Evolutionary conservation across 139 green algal genomes (phyloP).

Genomic region (Chlamydomonas incerta): DNA sequence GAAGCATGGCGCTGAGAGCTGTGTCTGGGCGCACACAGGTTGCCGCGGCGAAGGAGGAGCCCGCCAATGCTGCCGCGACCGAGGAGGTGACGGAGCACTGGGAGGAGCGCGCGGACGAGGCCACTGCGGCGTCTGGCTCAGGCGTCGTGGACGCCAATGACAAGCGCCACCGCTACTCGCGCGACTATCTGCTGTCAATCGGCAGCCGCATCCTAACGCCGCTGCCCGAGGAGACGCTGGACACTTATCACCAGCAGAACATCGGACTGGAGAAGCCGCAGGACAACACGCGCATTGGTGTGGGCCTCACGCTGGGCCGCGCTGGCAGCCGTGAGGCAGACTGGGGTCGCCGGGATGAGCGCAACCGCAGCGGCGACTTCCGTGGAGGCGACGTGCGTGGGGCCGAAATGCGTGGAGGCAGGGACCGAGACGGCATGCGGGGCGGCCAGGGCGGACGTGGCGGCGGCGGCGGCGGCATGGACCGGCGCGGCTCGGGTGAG

Average conservation of each 20-base stretch:
- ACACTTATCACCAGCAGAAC: constrained; percentile 24
- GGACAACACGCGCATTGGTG: constrained; percentile 25
- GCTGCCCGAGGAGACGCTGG: neutral
- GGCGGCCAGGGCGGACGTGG: neutral
- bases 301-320: neutral
- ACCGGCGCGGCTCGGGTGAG: constrained; percentile 27
- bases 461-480: constrained; percentile 14
- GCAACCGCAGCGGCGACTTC: neutral
- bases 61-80: neutral
- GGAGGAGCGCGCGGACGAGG: constrained; percentile 38
- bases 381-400: constrained; percentile 4
- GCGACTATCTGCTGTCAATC: constrained; percentile 24
- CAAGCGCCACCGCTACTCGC: neutral
- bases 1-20: too few relatives aligned
- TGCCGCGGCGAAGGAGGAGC: neutral
- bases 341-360: constrained; percentile 7
- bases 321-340: constrained; percentile 16
- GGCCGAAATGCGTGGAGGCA: neutral
- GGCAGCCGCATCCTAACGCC: neutral
- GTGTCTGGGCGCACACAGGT: too few relatives aligned
- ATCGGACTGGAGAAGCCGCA: constrained; percentile 19
- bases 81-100: constrained; percentile 43
- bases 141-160: neutral
- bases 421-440: constrained; percentile 3
- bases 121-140: neutral